Evolutionary conservation across 805 yeast species (phyloP), one percentile per base, ranked within the genome.

Genomic region (Starmera pachycereana): DNA sequence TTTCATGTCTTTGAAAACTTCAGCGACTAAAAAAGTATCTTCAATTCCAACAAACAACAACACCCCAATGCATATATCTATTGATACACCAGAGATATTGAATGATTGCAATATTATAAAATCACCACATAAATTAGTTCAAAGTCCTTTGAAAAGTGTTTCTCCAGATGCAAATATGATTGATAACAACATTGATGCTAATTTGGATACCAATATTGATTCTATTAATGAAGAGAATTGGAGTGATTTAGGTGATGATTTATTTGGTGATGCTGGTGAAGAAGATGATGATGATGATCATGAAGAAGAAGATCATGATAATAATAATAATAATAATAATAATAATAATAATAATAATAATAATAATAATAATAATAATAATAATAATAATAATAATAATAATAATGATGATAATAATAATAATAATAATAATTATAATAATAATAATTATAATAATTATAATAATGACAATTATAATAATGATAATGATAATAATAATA

Each of bases 21-120:
- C 69, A 6, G 60, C 63, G 3, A 55, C 57, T 22, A 58, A 65
- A 39, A 60, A 67, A 1, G 66, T 68, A 8, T 51, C 56, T 4
- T 44, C 45, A n/a, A 44, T 41, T 0, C 57, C 57, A 6, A 50
- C 56, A 2, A 43, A 50, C 2, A 48, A 46, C 35, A 56, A 52
- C 37, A 54, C 55, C 1, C 57, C 60, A 10, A 41, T 49, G 7
- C 45, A 44, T 9, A 2, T 22, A 7, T 42, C 12, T 12, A 32
- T 13, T 16, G 32, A 29, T 12, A 27, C 37, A 5, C 32, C 37
- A 36, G 11, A 13, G 9, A 22, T 22, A 22, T 22, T 22, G 27
- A 22, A 22, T 22, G 27, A 22, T 22, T 22, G 3, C 9, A 5
- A 22, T 22, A 22, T 4, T 22, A 8, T 22, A 22, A 22, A 22